Conservation (phyloP, 352 stramenopile genomes). For the Phytophthora palmivora region DNA sequence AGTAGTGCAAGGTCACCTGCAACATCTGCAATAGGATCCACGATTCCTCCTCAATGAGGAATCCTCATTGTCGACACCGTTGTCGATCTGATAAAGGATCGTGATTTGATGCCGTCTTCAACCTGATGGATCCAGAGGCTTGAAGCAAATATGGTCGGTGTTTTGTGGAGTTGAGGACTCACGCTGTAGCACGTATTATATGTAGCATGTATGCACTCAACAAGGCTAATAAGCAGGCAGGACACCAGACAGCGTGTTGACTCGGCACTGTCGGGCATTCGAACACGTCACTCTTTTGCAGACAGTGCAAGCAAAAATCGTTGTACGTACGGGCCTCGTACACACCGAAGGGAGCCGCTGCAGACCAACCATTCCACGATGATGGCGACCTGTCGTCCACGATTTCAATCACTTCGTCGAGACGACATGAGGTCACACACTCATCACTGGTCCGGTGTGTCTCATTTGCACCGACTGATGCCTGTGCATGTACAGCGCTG, state of each 20-base stretch:
- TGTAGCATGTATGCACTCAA: too few relatives aligned
- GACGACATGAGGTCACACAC: constrained; percentile 15
- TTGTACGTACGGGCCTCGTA: too few relatives aligned
- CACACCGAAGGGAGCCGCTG: not conserved
- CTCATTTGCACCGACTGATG: constrained; percentile 21
- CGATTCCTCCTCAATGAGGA: not conserved
- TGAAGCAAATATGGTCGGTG: constrained; percentile 10
- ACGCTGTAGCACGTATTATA: not conserved
- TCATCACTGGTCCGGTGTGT: constrained; percentile 11
- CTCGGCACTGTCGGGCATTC: too few relatives aligned
- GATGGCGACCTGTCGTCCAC: not conserved
- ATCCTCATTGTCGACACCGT: constrained; percentile 9
- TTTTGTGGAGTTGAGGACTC: too few relatives aligned
- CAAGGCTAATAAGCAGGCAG: too few relatives aligned
- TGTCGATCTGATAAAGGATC: not conserved
- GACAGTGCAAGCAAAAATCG: constrained; percentile 11
- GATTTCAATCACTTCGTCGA: constrained; percentile 8
- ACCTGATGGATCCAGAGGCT: constrained; percentile 6
- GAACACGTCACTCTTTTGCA: constrained; percentile 18
- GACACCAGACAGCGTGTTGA: not conserved
- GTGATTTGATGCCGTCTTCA: constrained; percentile 11
- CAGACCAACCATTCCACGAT: constrained; percentile 17
- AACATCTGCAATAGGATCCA: not conserved
- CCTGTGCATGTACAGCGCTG: constrained; percentile 10
- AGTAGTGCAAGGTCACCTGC: not conserved